Base-by-base conservation (phyloP, 768 basidiomycete species). In the Tricholoma saponaceum region DNA sequence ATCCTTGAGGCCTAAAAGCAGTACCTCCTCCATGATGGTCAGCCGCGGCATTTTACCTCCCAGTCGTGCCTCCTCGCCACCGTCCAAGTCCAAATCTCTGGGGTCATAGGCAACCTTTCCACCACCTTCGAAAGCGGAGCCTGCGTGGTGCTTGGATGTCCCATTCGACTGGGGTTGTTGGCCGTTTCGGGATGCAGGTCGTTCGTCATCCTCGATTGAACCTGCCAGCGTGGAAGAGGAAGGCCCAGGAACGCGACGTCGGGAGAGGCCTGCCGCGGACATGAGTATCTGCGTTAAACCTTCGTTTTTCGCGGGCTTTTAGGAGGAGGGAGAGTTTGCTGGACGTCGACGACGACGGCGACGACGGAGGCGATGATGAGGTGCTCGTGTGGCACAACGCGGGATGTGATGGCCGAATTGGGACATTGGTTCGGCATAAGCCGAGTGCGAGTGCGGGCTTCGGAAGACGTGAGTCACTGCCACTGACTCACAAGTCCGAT, bases 11-110 rank as follows among this genome's bases (percentile, higher is more conserved):
- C 97, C 97, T 12, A 99, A 74, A 56, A 99, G 72, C 59, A 98
- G 76, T 5, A 99, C 87, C 76, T 99, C 97, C 76, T 99, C 97
- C 90, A 98, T 91, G 56, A 99, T 81, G 23, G 97, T 99, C 64
- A 99, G 76, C 57, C 79, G 79, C 2, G 97, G 97, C 72, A 89
- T 81, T 72, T 82, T 85, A 18, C 87, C 89, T 3, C 88, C 87
- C 56, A 81, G 66, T 55, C 77, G 79, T 16, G 69, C 78, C 60
- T 86, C 84, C 63, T 88, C 84, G 46, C 79, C 79, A 35, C 83
- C 86, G 54, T 83, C 81, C 67, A 90, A 83, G 47, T 80, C 75
- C 62, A 97, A 71, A 74, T 99, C 97, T 54, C 93, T 77, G 2
- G 94, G 95, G 78, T 98, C 97, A 67, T 81, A 98, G 5, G 96